phyloP scores from a whole-genome alignment of 768 basidiomycete genomes.

The Neoboletus brunneissimus region DNA sequence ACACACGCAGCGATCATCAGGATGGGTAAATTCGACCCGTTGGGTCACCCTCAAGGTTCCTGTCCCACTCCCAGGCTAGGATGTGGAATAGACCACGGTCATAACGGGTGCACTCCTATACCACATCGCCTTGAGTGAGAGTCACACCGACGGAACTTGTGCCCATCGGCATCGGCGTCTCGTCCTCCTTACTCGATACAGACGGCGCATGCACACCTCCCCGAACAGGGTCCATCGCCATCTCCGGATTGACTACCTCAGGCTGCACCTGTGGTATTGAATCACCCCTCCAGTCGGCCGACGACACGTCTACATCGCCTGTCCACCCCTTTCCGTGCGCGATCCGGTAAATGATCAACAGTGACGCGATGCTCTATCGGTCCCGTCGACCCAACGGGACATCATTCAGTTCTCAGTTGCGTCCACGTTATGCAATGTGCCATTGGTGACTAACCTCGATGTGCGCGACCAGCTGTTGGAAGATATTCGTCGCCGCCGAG shows the following conservation, averaged over 20 bases:
- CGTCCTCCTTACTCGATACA: constrained; percentile 1
- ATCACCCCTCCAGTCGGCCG: constrained; percentile 18
- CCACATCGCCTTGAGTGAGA: neutral
- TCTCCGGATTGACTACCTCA: neutral
- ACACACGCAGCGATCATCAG: neutral
- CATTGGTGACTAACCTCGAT: constrained; percentile 10
- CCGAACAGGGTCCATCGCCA: neutral
- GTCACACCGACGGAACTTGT: neutral
- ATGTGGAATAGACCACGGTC: neutral
- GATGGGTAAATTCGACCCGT: neutral
- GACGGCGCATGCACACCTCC: neutral
- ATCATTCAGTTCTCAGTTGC: neutral
- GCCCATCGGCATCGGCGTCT: neutral
- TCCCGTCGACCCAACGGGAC: neutral
- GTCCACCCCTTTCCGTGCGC: constrained; percentile 17
- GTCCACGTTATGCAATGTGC: neutral
- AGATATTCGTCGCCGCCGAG: constrained; percentile 1
- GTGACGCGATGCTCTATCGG: constrained; percentile 12
- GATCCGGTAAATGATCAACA: constrained; percentile 24
- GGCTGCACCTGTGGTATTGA: neutral
- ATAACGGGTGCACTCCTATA: neutral
- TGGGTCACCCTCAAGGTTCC: no score
- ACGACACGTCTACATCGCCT: neutral
- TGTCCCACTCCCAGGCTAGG: neutral
- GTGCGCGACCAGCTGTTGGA: constrained; percentile 21